These are phyloP conservation scores for Cercospora citrullina DNA, from an alignment of 2,329 filamentous ascomycete species.

Conservation along the genomic window DNA sequence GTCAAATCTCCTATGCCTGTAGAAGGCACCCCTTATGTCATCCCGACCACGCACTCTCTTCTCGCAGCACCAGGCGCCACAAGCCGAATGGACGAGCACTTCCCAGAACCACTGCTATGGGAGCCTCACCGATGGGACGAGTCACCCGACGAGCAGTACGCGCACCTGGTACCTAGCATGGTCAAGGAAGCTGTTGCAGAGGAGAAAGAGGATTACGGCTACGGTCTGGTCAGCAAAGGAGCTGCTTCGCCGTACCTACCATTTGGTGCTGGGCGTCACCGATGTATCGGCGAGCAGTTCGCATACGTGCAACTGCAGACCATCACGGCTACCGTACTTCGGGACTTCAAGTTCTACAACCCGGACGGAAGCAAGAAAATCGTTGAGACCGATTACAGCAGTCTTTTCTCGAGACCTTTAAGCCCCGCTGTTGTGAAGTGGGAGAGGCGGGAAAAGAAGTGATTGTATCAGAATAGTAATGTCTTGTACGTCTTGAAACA, in stretches of 20 bases:
- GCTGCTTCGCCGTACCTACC: slow-evolving; percentile 86
- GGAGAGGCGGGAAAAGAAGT: slow-evolving; percentile 61
- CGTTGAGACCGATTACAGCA: slow-evolving; percentile 66
- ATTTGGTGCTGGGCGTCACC: slow-evolving; percentile 88
- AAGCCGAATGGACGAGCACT: slow-evolving; percentile 69
- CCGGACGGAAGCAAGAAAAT: slow-evolving; percentile 68
- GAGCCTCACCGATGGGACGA: slow-evolving; percentile 89
- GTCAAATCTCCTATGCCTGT: slow-evolving; percentile 86
- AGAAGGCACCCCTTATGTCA: slow-evolving; percentile 76
- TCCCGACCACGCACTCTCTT: slow-evolving; percentile 77
- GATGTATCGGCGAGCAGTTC: slow-evolving; percentile 96
- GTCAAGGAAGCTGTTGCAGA: slow-evolving; percentile 41
- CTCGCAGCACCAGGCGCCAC: slow-evolving; percentile 84
- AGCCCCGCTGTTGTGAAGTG: slow-evolving; percentile 63
- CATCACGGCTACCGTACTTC: slow-evolving; percentile 74
- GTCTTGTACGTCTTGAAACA: neutral
- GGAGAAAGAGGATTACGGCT: slow-evolving; percentile 87
- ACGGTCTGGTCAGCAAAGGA: slow-evolving; percentile 89
- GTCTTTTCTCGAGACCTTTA: slow-evolving; percentile 51
- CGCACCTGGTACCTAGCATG: slow-evolving; percentile 32
- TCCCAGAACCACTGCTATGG: slow-evolving; percentile 80
- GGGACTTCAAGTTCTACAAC: slow-evolving; percentile 77
- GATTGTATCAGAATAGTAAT: neutral
- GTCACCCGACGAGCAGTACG: slow-evolving; percentile 50
- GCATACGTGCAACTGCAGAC: slow-evolving; percentile 89